These are phyloP conservation scores for Hypoxylon sp. DNA, from an alignment of 2,329 filamentous ascomycete genomes.

Conservation along the genomic window DNA sequence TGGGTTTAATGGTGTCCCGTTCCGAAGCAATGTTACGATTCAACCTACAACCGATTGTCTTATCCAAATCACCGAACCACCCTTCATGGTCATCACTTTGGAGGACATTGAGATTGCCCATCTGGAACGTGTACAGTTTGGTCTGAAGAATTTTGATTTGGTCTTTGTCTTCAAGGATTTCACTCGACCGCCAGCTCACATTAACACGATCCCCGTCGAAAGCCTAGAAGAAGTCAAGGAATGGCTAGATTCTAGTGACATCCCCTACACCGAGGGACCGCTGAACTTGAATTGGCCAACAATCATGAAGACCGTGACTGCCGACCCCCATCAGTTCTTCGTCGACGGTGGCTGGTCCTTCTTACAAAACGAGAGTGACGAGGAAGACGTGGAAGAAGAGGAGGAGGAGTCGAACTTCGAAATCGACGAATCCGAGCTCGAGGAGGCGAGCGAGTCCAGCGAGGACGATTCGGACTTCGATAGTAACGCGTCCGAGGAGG, in stretches of 20 bases:
- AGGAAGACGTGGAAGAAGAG: conserved; percentile 84
- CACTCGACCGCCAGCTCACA: conserved; percentile 87
- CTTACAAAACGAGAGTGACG: conserved; percentile 88
- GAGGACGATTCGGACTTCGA: conserved; percentile 95
- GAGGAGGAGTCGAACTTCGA: conserved; percentile 95
- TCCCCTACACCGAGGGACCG: conserved; percentile 93
- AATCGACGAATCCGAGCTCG: conserved; percentile 87
- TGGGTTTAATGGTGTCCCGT: conserved; percentile 96
- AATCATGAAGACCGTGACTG: conserved; percentile 99
- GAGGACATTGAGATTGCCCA: conserved; percentile 97
- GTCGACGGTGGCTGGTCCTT: conserved; percentile 96
- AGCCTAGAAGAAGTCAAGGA: conserved; percentile 96
- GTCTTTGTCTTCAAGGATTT: conserved; percentile 99
- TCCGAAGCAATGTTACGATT: conserved; percentile 94
- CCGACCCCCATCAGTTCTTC: conserved; percentile 96
- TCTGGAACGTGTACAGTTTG: conserved; percentile 95
- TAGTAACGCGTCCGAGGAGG: conserved; percentile 87
- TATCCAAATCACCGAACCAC: conserved; percentile 96
- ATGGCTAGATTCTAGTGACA: conserved; percentile 96
- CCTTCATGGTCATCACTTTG: conserved; percentile 95
- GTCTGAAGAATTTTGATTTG: conserved; percentile 98
- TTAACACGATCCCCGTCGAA: conserved; percentile 98
- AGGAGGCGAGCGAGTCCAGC: conserved; percentile 81
- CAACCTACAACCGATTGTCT: conserved; percentile 97
- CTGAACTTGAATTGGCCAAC: conserved; percentile 99